Conservation (phyloP, 306 rosid genomes). For the Luffa aegyptiaca region DNA sequence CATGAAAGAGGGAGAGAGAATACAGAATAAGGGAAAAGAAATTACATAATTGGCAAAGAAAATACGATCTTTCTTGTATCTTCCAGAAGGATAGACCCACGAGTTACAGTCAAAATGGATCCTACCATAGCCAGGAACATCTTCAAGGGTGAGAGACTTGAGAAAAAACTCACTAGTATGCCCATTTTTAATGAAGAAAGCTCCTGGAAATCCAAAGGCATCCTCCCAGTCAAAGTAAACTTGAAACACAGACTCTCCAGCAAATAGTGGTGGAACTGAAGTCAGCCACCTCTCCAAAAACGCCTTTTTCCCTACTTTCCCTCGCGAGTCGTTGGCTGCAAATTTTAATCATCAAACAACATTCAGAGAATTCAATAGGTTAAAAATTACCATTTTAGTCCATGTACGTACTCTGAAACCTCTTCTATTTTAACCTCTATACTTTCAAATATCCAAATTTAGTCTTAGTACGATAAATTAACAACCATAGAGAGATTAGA, state of each 20-base stretch:
- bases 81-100: conserved; percentile 60
- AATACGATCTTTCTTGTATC: conserved; percentile 46
- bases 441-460: too few species aligned
- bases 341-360: background rate
- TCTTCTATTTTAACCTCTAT: too few species aligned
- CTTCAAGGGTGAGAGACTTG: conserved; percentile 46
- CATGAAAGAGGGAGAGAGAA: background rate
- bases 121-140: conserved; percentile 54
- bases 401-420: too few species aligned
- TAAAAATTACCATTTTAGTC: too few species aligned
- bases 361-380: too few species aligned
- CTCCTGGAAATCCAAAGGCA: conserved; percentile 57
- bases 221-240: conserved; percentile 55
- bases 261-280: conserved; percentile 27
- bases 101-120: conserved; percentile 74
- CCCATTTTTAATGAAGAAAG: conserved; percentile 46
- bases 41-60: conserved; percentile 78
- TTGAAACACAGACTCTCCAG: conserved; percentile 44
- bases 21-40: background rate
- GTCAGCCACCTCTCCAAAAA: conserved; percentile 52
- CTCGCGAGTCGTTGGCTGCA: conserved; percentile 38
- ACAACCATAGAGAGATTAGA: background rate
- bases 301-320: conserved; percentile 50
- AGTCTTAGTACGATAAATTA: too few species aligned
- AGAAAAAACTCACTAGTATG: conserved; percentile 68